These are phyloP conservation scores for Cupressus sempervirens DNA, from an alignment of 75 land plant genomes.

Conservation along the genomic window DNA sequence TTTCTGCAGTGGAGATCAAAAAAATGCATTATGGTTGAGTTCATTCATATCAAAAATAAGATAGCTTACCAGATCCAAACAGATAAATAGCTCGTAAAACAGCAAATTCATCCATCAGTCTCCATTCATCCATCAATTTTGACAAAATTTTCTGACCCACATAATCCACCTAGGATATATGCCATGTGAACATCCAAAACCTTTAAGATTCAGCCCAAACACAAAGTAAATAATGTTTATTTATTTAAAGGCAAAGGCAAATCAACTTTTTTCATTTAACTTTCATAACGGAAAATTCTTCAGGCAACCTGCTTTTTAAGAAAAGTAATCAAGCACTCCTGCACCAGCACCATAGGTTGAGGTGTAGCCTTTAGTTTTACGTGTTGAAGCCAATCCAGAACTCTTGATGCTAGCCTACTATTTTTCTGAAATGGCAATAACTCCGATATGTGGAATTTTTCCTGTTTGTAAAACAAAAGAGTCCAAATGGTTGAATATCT, in stretches of 20 bases:
- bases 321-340: constrained; percentile 73
- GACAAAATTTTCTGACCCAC: constrained; percentile 66
- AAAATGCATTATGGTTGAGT: constrained; percentile 2
- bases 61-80: constrained; percentile 77
- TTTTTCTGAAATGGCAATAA: constrained; percentile 59
- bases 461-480: constrained; percentile 27
- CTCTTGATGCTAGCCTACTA: constrained; percentile 58
- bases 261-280: background rate
- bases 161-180: constrained; percentile 59
- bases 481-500: background rate
- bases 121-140: constrained; percentile 86
- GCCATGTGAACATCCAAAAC: constrained; percentile 1
- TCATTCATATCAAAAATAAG: constrained; percentile 2
- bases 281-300: background rate
- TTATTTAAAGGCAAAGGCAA: constrained; percentile 15
- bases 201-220: background rate
- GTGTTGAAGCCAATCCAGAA: constrained; percentile 60
- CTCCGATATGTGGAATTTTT: constrained; percentile 36
- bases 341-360: constrained; percentile 66
- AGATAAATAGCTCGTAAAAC: constrained; percentile 87
- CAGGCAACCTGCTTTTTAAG: constrained; percentile 67
- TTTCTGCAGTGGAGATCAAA: background rate
- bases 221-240: background rate
- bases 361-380: constrained; percentile 43
- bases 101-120: constrained; percentile 85